Base-by-base conservation (phyloP, 78 protist species). In the Dictyostelium capitatum region DNA sequence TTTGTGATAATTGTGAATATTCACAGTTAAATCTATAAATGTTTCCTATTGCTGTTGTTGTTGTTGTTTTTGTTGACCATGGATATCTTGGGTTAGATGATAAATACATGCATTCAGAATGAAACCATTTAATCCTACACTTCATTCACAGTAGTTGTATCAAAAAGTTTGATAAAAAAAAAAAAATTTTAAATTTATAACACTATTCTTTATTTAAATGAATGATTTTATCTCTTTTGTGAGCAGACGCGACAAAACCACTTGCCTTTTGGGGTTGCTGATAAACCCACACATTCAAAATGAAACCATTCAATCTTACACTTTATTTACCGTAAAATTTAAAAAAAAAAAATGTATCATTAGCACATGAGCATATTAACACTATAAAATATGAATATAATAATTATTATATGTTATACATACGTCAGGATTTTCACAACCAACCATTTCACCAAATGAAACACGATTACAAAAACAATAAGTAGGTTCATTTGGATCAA, bases 401-500 rank as follows among this genome's bases (percentile, higher is more conserved):
- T 8, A 19, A 59, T 19, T 17, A 59, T 37, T 59, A n/a, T 19
- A 59, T 11, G 12, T 6, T 9, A 7, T 79, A 81, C 89, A 50
- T 82, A 82, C 89, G 64, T 85, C 96, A 15, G 84, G 47, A 65
- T 95, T 97, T 83, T 97, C 98, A 79, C 98, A 97, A 23, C 83
- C 97, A 46, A 97, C 85, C 98, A 97, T 97, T 87, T 96, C 97
- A 59, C 98, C 98, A 82, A 91, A 97, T 10, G 98, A 95, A 8
- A 97, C 98, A 32, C 89, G 51, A 28, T 91, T 64, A 83, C 98
- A 97, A n/a, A 79, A 46, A 75, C 98, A 97, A 89, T 97, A 97
- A 14, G 90, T 74, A 43, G 98, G 98, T 65, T 97, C 98, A 77
- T 97, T 95, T 51, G 98, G 98, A 79, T 97, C 98, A 30, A 97